Base-by-base conservation (phyloP, 2,329 filamentous ascomycete genomes). In the Scedosporium apiospermum region DNA sequence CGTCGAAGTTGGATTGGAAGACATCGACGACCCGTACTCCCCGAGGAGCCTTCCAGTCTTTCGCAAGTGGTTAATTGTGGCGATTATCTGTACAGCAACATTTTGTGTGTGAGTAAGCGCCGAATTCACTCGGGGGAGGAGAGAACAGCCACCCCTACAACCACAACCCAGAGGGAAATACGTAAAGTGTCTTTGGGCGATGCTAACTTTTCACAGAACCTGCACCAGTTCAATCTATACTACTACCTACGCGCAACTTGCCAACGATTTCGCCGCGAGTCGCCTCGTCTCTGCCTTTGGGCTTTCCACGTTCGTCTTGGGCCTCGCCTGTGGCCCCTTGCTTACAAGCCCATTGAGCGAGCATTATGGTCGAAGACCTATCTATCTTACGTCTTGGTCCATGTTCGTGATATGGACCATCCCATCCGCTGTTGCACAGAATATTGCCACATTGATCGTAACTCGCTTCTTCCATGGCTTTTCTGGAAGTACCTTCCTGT, bases 191-290 rank as follows among this genome's bases (percentile, higher is more conserved):
- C 27, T 30, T 30, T 30, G 6, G 27, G 4, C 27, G 4, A 30
- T 30, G 27, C 27, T 30, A 4, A 30, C 27, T 30, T 30, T 46
- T 9, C 12, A 53, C 18, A 92, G 89, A 62, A 96, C 92, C 7
- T 91, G 88, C 71, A 85, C 90, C 1, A 93, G 89, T 58, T 95
- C 91, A n/a, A 86, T 96, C 68, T 96, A 97, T 74, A 93, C 91
- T 0, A 85, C 85, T 12, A 95, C 90, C 0, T 97, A 96, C 72
- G 71, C 69, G 18, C 89, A 95, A 73, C 85, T 96, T 74, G 85
- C 88, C 65, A 76, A 79, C 27, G 89, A 96, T 64, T 96, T 96
- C 68, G 76, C 83, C 66, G 83, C 83, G 68, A 88, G 89, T 0
- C 82, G 84, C 63, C 78, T 90, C 59, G 82, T 96, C 26, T 90